Evolutionary conservation across 306 rosid species (phyloP).

Genomic region (Gleditsia sinensis): DNA sequence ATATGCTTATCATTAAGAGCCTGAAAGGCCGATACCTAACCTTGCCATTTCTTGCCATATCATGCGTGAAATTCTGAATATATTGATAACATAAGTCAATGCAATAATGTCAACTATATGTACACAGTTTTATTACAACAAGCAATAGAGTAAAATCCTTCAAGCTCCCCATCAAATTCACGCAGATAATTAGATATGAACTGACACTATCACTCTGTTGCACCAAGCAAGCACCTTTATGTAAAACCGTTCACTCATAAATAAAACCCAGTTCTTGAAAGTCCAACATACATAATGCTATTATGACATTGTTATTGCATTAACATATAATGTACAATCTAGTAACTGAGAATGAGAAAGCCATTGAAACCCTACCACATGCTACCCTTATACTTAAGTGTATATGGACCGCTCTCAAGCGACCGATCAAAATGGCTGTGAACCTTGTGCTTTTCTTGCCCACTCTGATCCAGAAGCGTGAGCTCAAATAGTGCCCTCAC

Average conservation of each 20-base stretch:
- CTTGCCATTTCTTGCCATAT: not conserved
- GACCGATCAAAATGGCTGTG: slow-evolving; percentile 73
- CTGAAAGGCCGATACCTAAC: not conserved
- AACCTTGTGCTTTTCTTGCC: slow-evolving; percentile 64
- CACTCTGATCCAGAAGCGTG: slow-evolving; percentile 68
- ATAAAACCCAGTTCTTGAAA: not conserved
- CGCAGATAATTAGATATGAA: not conserved
- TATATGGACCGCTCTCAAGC: slow-evolving; percentile 70
- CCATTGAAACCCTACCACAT: slow-evolving; percentile 53
- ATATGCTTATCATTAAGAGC: not conserved
- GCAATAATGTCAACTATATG: not conserved
- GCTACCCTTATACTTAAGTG: slow-evolving; percentile 72
- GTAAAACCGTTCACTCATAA: not conserved
- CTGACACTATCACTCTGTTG: not conserved
- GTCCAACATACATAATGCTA: not conserved
- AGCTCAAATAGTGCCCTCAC: slow-evolving; percentile 70
- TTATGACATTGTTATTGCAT: not conserved
- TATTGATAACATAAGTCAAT: not conserved
- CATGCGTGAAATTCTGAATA: not conserved
- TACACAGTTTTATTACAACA: not conserved
- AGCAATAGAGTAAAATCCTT: not conserved
- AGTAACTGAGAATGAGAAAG: not conserved
- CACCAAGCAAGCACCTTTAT: not conserved
- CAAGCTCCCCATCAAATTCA: not conserved
- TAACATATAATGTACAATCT: too few relatives aligned